Evolutionary conservation across 352 stramenopile species (phyloP).

Genomic region (Albugo candida): DNA sequence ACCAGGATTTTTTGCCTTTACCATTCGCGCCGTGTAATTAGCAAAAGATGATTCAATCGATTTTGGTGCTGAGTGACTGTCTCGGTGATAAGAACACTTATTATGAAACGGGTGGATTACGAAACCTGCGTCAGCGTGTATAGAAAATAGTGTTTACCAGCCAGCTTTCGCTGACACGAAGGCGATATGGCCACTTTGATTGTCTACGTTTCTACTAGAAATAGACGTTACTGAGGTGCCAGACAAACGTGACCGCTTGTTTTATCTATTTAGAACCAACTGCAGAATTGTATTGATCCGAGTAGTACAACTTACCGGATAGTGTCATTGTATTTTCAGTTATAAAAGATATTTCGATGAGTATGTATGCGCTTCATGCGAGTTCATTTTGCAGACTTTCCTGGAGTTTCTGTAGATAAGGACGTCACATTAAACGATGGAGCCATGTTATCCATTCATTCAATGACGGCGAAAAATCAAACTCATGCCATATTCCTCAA

Average conservation of each 20-base stretch:
- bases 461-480: conserved; percentile 30
- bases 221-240: conserved; percentile 65
- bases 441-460: conserved; percentile 48
- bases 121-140: conserved; percentile 70
- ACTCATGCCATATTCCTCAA: conserved; percentile 14
- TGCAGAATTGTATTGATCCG: conserved; percentile 29
- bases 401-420: conserved; percentile 28
- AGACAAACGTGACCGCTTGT: conserved; percentile 49
- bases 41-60: conserved; percentile 50
- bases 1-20: conserved; percentile 42
- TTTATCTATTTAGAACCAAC: conserved; percentile 32
- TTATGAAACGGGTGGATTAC: conserved; percentile 35
- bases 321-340: conserved; percentile 61
- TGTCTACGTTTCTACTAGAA: conserved; percentile 58
- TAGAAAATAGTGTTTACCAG: conserved; percentile 55
- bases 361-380: conserved; percentile 2
- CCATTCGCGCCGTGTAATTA: conserved; percentile 43
- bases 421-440: conserved; percentile 32
- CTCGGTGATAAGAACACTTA: conserved; percentile 22
- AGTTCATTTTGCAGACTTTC: conserved; percentile 4
- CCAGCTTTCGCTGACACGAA: conserved; percentile 23
- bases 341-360: conserved; percentile 35
- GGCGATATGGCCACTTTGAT: conserved; percentile 46
- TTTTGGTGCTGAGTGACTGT: conserved; percentile 28
- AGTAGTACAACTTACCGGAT: conserved; percentile 36